A percentile compares a stretch with the other conserved stretches of the same genome.
Evolutionary conservation across 2,329 filamentous ascomycete species (phyloP).

Genomic region (Epichloe sylvatica): DNA sequence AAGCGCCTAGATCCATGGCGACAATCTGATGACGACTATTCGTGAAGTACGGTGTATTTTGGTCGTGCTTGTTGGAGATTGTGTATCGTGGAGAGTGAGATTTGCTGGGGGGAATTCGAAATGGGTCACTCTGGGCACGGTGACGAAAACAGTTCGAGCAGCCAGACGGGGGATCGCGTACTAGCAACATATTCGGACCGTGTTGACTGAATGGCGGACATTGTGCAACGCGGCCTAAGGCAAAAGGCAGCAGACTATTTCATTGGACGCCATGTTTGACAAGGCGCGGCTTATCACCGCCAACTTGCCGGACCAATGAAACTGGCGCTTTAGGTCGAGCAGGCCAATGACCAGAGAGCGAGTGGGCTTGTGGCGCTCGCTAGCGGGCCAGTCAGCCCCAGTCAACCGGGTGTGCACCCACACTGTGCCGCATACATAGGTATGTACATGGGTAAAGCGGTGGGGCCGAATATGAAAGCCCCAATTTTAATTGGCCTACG

Average conservation of each 20-base stretch:
- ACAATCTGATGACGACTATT: conserved; percentile 4
- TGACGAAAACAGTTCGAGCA: conserved; percentile 8
- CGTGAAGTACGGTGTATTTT: not conserved
- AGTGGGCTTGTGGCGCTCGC: not conserved
- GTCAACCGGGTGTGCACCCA: not conserved
- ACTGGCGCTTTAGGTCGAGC: accelerated
- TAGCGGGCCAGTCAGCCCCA: not conserved
- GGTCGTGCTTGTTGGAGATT: conserved; percentile 5
- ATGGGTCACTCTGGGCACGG: conserved; percentile 4
- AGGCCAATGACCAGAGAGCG: not conserved
- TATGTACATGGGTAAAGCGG: not conserved
- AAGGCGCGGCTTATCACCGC: too few species aligned
- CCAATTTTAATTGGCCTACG: too few species aligned
- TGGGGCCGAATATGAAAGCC: not conserved
- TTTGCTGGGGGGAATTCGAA: not conserved
- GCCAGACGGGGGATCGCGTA: conserved; percentile 4
- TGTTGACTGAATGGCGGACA: not conserved
- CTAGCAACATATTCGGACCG: conserved; percentile 7
- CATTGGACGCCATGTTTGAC: conserved; percentile 8
- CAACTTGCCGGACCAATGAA: conserved; percentile 5
- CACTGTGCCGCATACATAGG: not conserved
- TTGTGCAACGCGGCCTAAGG: conserved; percentile 8
- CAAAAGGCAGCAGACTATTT: not conserved
- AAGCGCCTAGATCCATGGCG: conserved; percentile 10
- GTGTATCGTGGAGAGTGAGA: conserved; percentile 8